These are phyloP conservation scores for Phaeoacremonium minimum DNA, from an alignment of 2,329 filamentous ascomycete genomes.

Conservation along the genomic window DNA sequence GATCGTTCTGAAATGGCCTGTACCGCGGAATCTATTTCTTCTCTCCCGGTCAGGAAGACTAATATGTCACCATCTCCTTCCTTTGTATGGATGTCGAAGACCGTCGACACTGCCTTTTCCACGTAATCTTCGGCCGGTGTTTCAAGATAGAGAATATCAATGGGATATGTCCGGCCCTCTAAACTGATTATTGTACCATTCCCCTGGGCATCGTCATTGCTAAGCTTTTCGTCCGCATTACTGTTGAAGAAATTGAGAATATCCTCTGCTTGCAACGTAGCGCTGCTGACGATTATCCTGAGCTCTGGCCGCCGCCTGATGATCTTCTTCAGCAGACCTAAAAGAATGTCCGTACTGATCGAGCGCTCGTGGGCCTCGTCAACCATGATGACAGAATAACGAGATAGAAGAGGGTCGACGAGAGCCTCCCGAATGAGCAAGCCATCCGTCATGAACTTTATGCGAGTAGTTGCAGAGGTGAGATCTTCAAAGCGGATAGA, in stretches of 20 bases:
- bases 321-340: slow-evolving; percentile 91
- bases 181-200: slow-evolving; percentile 69
- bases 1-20: slow-evolving; percentile 73
- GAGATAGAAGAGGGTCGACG: slow-evolving; percentile 83
- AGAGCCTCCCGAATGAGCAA: slow-evolving; percentile 87
- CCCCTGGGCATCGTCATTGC: slow-evolving; percentile 22
- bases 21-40: slow-evolving; percentile 85
- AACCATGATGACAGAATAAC: slow-evolving; percentile 95
- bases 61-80: slow-evolving; percentile 84
- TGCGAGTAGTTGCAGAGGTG: slow-evolving; percentile 76
- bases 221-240: slow-evolving; percentile 28
- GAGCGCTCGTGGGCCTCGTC: slow-evolving; percentile 96
- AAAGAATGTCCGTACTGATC: slow-evolving; percentile 83
- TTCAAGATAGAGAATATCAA: slow-evolving; percentile 79
- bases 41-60: slow-evolving; percentile 85
- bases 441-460: slow-evolving; percentile 95
- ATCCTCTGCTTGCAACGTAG: slow-evolving; percentile 84
- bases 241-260: slow-evolving; percentile 74
- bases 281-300: slow-evolving; percentile 86
- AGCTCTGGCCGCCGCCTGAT: slow-evolving; percentile 73
- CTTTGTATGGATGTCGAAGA: slow-evolving; percentile 80
- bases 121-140: slow-evolving; percentile 81
- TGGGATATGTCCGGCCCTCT: slow-evolving; percentile 83
- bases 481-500: slow-evolving; percentile 91
- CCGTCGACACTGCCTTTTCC: slow-evolving; percentile 74